Evolutionary conservation across 306 rosid species (phyloP), one percentile per base, ranked within the genome.

Genomic region (Gleditsia sinensis): DNA sequence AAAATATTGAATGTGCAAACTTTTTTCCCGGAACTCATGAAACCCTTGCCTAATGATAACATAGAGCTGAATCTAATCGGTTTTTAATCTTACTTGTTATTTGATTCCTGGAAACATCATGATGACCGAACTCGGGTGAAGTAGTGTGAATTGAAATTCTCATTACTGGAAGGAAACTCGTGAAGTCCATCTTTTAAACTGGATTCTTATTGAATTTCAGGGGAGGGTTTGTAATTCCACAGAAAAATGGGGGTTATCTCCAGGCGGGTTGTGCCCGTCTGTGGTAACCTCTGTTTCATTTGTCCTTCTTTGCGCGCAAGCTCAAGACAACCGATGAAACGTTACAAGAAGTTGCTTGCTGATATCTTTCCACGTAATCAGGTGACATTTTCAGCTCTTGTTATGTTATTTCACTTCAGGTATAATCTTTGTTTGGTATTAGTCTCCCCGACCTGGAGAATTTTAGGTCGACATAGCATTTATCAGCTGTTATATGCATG

Each of bases 291-390:
- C 93, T 94, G 99, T 86, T 88, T 87, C 79, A 84, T 87, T 72
- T 94, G 99, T 81, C 99, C 99, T 78, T 87, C 99, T 8, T 78
- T 94, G 85, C 88, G 99, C 16, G 96, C 99, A 25, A 88, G 99
- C 75, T 94, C 99, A 13, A 84, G 99, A 57, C 99, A 92, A 74
- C 99, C 97, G 0, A 97, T 94, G 63, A 94, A 92, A 75, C 99
- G 99, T 72, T 92, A 94, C 90, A 94, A 94, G 87, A 94, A 94
- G 88, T 55, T 94, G 75, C 88, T 94, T 17, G 68, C 93, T 49
- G 88, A 87, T 9, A 92, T 90, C 53, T 83, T 94, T 75, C 96
- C 96, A 12, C 92, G 89, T 13, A 83, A 90, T 81, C 96, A 91
- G 98, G 98, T 94, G 66, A 67, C 13, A 1, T 76, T 86, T 67